Evolutionary conservation across 208 protist genomes (phyloP).

Genomic region (Porcisia deanei): DNA sequence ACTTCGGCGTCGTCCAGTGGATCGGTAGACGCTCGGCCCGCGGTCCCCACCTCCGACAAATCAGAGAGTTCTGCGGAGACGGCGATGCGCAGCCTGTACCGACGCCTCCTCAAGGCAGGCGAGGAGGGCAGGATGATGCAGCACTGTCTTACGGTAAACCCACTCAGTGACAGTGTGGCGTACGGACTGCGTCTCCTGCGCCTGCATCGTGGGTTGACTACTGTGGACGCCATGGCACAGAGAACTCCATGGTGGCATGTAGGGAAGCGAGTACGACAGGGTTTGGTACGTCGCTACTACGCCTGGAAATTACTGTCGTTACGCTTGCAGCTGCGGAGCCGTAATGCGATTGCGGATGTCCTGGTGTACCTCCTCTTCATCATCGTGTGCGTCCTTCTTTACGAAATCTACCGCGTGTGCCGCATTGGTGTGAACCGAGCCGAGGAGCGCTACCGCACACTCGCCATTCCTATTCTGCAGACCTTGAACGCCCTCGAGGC

Average conservation of each 20-base stretch:
- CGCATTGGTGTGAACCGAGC: constrained; percentile 75
- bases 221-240: constrained; percentile 39
- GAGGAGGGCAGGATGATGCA: constrained; percentile 74
- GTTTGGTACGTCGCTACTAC: constrained; percentile 46
- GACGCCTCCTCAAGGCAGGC: constrained; percentile 71
- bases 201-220: constrained; percentile 60
- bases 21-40: background rate
- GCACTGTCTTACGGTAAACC: constrained; percentile 54
- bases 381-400: constrained; percentile 66
- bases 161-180: constrained; percentile 46
- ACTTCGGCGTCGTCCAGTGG: constrained; percentile 5
- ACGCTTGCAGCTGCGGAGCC: constrained; percentile 59
- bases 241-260: constrained; percentile 39
- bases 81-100: constrained; percentile 63
- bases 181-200: constrained; percentile 65
- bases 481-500: constrained; percentile 82
- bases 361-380: constrained; percentile 77
- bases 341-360: constrained; percentile 70
- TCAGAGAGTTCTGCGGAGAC: background rate
- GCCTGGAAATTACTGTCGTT: constrained; percentile 63
- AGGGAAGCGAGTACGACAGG: constrained; percentile 35
- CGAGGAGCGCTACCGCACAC: constrained; percentile 72
- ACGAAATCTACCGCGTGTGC: constrained; percentile 78
- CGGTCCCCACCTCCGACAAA: background rate
- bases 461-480: constrained; percentile 79